Percentiles rank a stretch among this genome's conserved stretches.
These are phyloP conservation scores for Melastoma candidum DNA, from an alignment of 441 rosid genomes.

Conservation along the genomic window DNA sequence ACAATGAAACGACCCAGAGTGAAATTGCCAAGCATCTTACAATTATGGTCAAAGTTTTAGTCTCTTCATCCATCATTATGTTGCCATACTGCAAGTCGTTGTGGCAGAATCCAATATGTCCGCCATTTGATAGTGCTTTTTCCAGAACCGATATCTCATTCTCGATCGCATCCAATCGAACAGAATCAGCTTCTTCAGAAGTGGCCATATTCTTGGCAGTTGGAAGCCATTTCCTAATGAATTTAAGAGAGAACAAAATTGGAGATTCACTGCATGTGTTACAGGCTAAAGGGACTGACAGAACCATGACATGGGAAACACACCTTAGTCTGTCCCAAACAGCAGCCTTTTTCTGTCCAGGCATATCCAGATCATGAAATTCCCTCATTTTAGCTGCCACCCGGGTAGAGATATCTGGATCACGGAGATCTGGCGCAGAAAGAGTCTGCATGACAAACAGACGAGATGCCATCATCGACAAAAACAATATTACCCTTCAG, in stretches of 20 bases:
- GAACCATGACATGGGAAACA: neutral
- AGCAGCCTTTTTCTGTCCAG: slow-evolving; percentile 43
- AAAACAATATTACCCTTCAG: too few relatives aligned
- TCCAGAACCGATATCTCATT: slow-evolving; percentile 50
- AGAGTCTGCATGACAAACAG: slow-evolving; percentile 51
- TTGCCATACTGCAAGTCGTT: slow-evolving; percentile 95
- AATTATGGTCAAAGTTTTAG: slow-evolving; percentile 73
- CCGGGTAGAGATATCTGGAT: slow-evolving; percentile 59
- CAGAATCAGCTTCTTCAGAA: slow-evolving; percentile 58
- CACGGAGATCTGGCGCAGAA: slow-evolving; percentile 70
- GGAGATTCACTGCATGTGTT: too few relatives aligned
- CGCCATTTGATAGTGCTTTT: slow-evolving; percentile 35
- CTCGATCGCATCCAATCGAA: slow-evolving; percentile 51
- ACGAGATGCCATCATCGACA: too few relatives aligned
- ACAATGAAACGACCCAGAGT: too few relatives aligned
- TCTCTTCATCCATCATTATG: slow-evolving; percentile 86
- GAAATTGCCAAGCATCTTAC: slow-evolving; percentile 37
- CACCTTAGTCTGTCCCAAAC: slow-evolving; percentile 57
- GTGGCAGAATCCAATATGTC: slow-evolving; percentile 71
- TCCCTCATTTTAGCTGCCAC: slow-evolving; percentile 85
- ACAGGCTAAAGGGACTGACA: too few relatives aligned
- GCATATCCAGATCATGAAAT: slow-evolving; percentile 25
- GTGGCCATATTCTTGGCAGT: slow-evolving; percentile 49
- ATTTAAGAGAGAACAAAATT: neutral
- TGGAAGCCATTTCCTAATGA: slow-evolving; percentile 63